Conservation (phyloP, 495 filamentous ascomycete species). For the Cenococcum geophilum region DNA sequence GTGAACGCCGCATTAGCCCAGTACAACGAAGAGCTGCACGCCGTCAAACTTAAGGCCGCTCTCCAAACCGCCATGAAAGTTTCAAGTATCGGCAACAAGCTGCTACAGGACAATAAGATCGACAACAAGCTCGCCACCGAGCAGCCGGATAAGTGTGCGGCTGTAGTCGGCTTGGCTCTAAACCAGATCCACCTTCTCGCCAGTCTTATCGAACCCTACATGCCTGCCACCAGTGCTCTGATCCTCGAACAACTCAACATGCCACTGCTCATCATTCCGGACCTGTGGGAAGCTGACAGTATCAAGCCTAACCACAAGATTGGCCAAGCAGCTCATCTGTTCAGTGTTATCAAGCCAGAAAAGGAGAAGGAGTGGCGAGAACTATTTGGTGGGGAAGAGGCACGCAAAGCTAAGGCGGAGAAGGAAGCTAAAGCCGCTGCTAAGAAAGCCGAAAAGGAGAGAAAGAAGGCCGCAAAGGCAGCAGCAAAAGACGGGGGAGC, state of each 20-base stretch:
- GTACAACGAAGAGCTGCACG: constrained; percentile 68
- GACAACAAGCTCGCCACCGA: constrained; percentile 73
- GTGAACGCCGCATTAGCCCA: constrained; percentile 57
- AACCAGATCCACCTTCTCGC: constrained; percentile 79
- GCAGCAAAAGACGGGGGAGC: constrained; percentile 42
- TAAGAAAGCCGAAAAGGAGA: constrained; percentile 52
- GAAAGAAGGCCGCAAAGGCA: constrained; percentile 56
- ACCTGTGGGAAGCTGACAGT: constrained; percentile 56
- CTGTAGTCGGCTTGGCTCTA: constrained; percentile 69
- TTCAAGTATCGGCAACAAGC: constrained; percentile 66
- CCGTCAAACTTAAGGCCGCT: constrained; percentile 68
- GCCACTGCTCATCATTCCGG: constrained; percentile 60
- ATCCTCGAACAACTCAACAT: constrained; percentile 70
- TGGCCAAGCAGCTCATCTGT: constrained; percentile 74
- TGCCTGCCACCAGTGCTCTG: constrained; percentile 60
- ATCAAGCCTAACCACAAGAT: constrained; percentile 72
- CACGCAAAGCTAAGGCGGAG: constrained; percentile 57
- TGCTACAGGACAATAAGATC: constrained; percentile 74
- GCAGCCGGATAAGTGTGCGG: constrained; percentile 64
- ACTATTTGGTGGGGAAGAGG: constrained; percentile 70
- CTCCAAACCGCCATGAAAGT: constrained; percentile 65
- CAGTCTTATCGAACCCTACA: constrained; percentile 70
- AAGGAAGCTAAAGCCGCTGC: constrained; percentile 47
- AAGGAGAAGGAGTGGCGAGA: constrained; percentile 79
- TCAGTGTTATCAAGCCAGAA: constrained; percentile 74